Base-by-base conservation (phyloP, 2,329 filamentous ascomycete genomes). In the Tolypocladium amazonense region DNA sequence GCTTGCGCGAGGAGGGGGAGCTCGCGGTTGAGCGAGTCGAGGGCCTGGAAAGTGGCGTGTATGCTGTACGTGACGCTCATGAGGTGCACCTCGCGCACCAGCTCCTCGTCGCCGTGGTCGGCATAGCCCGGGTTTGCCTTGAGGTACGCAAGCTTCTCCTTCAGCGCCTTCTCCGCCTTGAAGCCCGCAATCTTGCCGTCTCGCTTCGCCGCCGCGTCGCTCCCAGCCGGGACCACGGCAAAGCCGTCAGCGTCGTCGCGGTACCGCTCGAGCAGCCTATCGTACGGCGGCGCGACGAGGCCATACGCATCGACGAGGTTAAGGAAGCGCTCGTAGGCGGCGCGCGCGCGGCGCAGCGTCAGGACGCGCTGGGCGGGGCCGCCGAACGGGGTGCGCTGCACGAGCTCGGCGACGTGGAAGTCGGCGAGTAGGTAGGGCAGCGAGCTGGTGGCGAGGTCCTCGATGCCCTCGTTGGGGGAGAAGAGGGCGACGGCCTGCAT, bases 1-100 rank as follows among this genome's bases (percentile, higher is more conserved):
- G 90, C 90, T 66, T 87, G 81, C 1, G 88, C 86, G 20, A 99
- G 79, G 65, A 99, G 88, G 61, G 92, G 86, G 60, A 91, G 73
- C 75, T 99, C 94, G 66, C 90, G 88, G 47, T 88, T 89, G 60
- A 97, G 81, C 23, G 89, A 85, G 72, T 97, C 94, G n/a, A 99
- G 82, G 0, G 87, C 83, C 70, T 94, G 89, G 68, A 97, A 95
- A 6, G 92, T 81, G 70, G 89, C 85, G 72, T 97, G 90, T 3
- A 87, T 83, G 67, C 82, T 85, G 63, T 92, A 86, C 23, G 83
- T 78, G 52, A 96, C 77, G 65, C 90, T 86, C 1, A 92, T 86
- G 35, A 96, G 78, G 68, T 96, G 86, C 37, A 96, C 79, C 62
- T 89, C 82, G 56, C 94, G 86, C 18, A 92, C 82, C n/a, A 88